phyloP scores from a whole-genome alignment of 768 basidiomycete species.

The Lactarius quietus region DNA sequence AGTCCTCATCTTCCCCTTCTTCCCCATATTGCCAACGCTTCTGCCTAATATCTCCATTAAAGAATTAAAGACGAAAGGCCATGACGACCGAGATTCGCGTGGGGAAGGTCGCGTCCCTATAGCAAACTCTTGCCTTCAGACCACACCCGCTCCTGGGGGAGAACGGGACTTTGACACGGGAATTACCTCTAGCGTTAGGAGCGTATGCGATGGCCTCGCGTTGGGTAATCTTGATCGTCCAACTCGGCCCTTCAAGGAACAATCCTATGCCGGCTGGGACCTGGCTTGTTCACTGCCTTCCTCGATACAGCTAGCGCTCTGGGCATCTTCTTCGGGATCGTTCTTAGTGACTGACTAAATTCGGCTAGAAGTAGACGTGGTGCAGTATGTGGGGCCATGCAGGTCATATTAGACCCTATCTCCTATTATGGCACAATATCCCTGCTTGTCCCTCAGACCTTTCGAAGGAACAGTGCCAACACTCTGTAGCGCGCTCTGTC shows the following conservation, averaged over 20 bases:
- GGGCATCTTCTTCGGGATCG: conserved; percentile 4
- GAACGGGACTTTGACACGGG: too few species aligned
- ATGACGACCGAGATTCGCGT: conserved; percentile 1
- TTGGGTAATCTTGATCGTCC: neutral
- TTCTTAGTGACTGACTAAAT: neutral
- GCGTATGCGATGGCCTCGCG: neutral
- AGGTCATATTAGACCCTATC: conserved; percentile 8
- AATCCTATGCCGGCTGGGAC: neutral
- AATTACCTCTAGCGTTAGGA: neutral
- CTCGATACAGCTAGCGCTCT: conserved; percentile 11
- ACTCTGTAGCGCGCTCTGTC: neutral
- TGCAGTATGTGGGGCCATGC: conserved; percentile 13
- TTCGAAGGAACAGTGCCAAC: conserved; percentile 3
- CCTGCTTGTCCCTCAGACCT: neutral
- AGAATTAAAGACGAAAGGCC: conserved; percentile 9
- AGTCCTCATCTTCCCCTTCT: too few species aligned
- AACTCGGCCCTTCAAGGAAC: neutral
- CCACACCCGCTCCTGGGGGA: neutral
- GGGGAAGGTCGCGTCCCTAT: neutral
- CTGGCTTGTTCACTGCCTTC: neutral
- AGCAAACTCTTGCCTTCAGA: neutral
- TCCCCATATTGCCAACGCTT: neutral
- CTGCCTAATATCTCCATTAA: conserved; percentile 20
- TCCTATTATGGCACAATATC: conserved; percentile 12
- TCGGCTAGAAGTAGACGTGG: conserved; percentile 8